Percentiles rank a stretch among this genome's conserved stretches.
Conservation (phyloP, 768 basidiomycete species). For the Auricularia heimuer region DNA sequence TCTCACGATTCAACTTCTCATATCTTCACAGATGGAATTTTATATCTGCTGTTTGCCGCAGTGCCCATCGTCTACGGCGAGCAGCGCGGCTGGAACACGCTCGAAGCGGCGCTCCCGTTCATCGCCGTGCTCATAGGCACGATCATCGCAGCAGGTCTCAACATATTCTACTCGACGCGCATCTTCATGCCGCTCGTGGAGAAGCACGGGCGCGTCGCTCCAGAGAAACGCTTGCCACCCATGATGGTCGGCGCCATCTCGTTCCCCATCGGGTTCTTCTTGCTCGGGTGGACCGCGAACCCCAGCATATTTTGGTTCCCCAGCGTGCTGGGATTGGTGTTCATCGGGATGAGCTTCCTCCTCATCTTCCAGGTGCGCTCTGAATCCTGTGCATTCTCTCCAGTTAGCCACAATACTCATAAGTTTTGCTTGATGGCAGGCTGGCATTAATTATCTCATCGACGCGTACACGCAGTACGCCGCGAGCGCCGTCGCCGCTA, state of each 20-base stretch:
- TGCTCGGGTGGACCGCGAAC: slow-evolving; percentile 20
- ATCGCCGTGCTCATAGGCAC: slow-evolving; percentile 23
- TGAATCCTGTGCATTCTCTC: no score
- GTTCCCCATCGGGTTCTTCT: slow-evolving; percentile 23
- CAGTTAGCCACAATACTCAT: no score
- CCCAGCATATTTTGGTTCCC: slow-evolving; percentile 18
- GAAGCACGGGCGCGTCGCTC: slow-evolving; percentile 17
- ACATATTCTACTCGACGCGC: slow-evolving; percentile 17
- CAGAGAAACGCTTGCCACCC: slow-evolving; percentile 23
- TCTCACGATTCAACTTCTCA: no score
- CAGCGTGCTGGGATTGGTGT: slow-evolving; percentile 16
- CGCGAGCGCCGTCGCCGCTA: slow-evolving; percentile 21
- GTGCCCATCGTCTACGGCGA: slow-evolving; percentile 21
- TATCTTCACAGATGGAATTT: slow-evolving; percentile 14
- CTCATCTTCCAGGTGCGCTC: slow-evolving; percentile 17
- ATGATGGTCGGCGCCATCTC: slow-evolving; percentile 25
- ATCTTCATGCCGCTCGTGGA: slow-evolving; percentile 16
- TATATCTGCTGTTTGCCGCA: slow-evolving; percentile 20
- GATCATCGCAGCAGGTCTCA: slow-evolving; percentile 20
- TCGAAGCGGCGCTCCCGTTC: slow-evolving; percentile 21
- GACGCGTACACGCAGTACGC: slow-evolving; percentile 21
- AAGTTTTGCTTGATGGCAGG: neutral
- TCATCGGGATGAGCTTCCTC: slow-evolving; percentile 23
- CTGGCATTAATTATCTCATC: slow-evolving; percentile 20
- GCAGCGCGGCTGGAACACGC: slow-evolving; percentile 19